phyloP scores from a whole-genome alignment of 768 basidiomycete genomes.

The Amanita muscaria region DNA sequence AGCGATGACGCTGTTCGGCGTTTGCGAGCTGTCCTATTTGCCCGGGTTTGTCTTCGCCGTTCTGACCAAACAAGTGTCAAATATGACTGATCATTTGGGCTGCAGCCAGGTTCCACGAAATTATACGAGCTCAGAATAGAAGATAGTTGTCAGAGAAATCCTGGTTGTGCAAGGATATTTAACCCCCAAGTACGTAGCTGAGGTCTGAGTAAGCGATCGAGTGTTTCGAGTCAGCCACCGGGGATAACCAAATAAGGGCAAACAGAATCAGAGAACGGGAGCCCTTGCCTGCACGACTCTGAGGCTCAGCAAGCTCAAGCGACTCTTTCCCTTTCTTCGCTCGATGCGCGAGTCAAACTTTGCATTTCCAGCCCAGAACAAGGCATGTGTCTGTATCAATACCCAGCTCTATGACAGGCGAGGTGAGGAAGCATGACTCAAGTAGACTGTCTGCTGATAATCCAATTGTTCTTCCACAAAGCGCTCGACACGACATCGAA shows the following conservation, averaged over 20 bases:
- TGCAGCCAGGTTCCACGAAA: too few species aligned
- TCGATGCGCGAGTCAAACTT: constrained; percentile 92
- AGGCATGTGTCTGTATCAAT: constrained; percentile 91
- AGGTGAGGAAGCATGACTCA: constrained; percentile 42
- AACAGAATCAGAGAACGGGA: constrained; percentile 6
- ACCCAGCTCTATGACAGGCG: constrained; percentile 91
- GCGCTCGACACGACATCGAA: constrained; percentile 46
- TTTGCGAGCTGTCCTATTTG: too few species aligned
- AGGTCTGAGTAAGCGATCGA: too few species aligned
- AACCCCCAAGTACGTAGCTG: too few species aligned
- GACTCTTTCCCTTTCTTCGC: neutral
- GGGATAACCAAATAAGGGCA: constrained; percentile 8
- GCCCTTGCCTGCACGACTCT: constrained; percentile 6
- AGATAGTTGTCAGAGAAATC: too few species aligned
- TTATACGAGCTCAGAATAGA: too few species aligned
- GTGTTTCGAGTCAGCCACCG: constrained; percentile 16
- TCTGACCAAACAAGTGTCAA: too few species aligned
- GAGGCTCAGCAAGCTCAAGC: neutral
- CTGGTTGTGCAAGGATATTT: too few species aligned
- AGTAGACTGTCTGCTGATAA: constrained; percentile 9
- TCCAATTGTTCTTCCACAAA: constrained; percentile 17
- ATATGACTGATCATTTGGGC: too few species aligned
- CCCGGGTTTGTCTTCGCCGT: too few species aligned
- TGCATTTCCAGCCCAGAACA: constrained; percentile 88
- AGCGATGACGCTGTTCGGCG: too few species aligned